Conservation (phyloP, 768 basidiomycete genomes). For the Boletellus ananiceps region DNA sequence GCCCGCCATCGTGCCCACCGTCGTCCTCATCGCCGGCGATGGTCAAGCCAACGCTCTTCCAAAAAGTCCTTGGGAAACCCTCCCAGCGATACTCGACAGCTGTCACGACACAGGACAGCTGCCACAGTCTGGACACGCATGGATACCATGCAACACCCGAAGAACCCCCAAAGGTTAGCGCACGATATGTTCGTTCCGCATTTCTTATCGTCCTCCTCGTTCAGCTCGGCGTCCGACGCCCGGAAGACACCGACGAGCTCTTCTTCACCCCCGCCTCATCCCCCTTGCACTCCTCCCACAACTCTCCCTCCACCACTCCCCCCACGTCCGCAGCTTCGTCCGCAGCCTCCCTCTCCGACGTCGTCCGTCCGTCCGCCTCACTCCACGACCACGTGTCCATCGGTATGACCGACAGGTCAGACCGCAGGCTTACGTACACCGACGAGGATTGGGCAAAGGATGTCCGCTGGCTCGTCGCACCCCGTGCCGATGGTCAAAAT, state of each 20-base stretch:
- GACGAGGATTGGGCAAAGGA: slow-evolving; percentile 67
- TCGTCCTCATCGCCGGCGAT: slow-evolving; percentile 29
- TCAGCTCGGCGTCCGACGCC: slow-evolving; percentile 15
- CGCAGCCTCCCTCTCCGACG: slow-evolving; percentile 27
- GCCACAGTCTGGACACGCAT: slow-evolving; percentile 2
- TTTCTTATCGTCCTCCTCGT: slow-evolving; percentile 3
- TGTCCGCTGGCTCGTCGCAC: slow-evolving; percentile 55
- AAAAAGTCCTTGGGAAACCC: slow-evolving; percentile 57
- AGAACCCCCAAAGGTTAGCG: slow-evolving; percentile 20
- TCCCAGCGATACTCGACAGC: slow-evolving; percentile 54
- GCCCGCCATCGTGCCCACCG: neutral
- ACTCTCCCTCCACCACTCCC: slow-evolving; percentile 22
- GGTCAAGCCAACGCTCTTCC: slow-evolving; percentile 55
- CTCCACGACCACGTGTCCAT: slow-evolving; percentile 26
- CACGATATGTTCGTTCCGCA: neutral
- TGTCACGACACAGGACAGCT: slow-evolving; percentile 3
- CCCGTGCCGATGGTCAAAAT: slow-evolving; percentile 23
- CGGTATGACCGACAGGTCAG: slow-evolving; percentile 18
- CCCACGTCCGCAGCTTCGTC: slow-evolving; percentile 29
- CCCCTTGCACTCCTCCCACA: slow-evolving; percentile 14
- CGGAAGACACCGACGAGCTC: slow-evolving; percentile 35
- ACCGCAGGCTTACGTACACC: slow-evolving; percentile 36
- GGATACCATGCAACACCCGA: slow-evolving; percentile 8
- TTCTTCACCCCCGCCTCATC: slow-evolving; percentile 45
- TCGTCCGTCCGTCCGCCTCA: slow-evolving; percentile 31